phyloP scores from a whole-genome alignment of 2,329 filamentous ascomycete genomes.

The Xylaria hypoxylon region DNA sequence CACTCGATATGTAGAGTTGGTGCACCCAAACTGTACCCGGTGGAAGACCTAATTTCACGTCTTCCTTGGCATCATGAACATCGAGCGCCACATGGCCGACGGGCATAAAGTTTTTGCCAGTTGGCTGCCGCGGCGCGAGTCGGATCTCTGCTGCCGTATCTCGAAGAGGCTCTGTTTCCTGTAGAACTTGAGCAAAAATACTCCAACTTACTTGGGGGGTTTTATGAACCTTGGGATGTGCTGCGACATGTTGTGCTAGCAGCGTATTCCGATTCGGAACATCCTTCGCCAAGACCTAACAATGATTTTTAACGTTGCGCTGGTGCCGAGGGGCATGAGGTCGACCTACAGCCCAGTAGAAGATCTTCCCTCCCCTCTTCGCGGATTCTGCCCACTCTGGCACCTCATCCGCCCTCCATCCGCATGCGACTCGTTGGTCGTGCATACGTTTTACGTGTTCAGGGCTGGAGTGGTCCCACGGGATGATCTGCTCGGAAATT shows the following conservation, averaged over 20 bases:
- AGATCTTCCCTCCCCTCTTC: constrained; percentile 51
- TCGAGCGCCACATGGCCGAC: constrained; percentile 57
- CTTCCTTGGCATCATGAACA: constrained; percentile 47
- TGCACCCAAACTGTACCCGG: constrained; percentile 55
- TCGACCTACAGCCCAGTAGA: constrained; percentile 57
- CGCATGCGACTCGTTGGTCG: constrained; percentile 59
- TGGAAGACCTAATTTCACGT: constrained; percentile 50
- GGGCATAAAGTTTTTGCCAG: constrained; percentile 51
- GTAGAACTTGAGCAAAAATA: constrained; percentile 17
- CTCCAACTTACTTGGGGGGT: constrained; percentile 9
- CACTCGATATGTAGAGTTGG: constrained; percentile 56
- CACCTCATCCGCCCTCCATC: constrained; percentile 57
- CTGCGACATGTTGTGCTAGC: constrained; percentile 49
- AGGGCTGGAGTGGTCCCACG: constrained; percentile 57
- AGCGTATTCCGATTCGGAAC: constrained; percentile 48
- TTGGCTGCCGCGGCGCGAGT: constrained; percentile 48
- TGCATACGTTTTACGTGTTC: constrained; percentile 56
- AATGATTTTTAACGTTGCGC: constrained; percentile 29
- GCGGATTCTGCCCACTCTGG: constrained; percentile 52
- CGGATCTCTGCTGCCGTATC: constrained; percentile 52
- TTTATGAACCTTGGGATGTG: constrained; percentile 49
- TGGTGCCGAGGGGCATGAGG: constrained; percentile 1
- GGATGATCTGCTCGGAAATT: constrained; percentile 51
- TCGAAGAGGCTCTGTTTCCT: constrained; percentile 52
- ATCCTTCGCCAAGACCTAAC: constrained; percentile 50